Evolutionary conservation across 129 eudicot genomes (phyloP), one percentile per base, ranked within the genome.

Genomic region (Flaveria linearis): DNA sequence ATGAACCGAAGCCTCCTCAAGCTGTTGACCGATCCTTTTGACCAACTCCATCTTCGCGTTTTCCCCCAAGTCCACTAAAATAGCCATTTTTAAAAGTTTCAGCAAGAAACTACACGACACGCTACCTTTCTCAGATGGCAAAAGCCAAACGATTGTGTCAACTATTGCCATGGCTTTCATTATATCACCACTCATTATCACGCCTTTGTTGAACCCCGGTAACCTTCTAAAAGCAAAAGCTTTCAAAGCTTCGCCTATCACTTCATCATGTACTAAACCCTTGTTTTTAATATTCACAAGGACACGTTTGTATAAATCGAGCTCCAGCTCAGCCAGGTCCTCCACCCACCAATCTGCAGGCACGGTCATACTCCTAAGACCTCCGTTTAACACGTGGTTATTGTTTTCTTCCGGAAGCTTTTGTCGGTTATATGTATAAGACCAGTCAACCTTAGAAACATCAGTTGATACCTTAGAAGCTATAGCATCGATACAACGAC

Each of bases 261-360:
- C 90, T 72, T 91, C 97, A 72, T 23, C 70, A 12, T 78, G 66
- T 51, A 91, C 23, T 12, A 52, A 57, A 39, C 78, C 87, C 73
- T 84, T 91, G 76, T 55, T 81, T 62, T 82, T 88, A 45, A 91
- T 88, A 68, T 69, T 74, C 62, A 74, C 43, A 1, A 91, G 84
- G 10, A 88, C 90, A 61, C 82, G 85, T 68, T 83, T 86, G 68
- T 82, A 91, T n/a, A 79, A 71, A 55, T 85, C 94, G 62, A 85
- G 77, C 53, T 87, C 91, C 66, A 91, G 90, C 72, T 91, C 97
- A 79, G 88, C 81, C 51, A 88, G 73, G 69, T 91, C 97, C 84
- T 91, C 91, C 62, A 83, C 94, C 97, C 97, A 91, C 97, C 97
- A 91, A 74, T 91, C 94, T 16, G 66, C 80, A 1, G 97, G 97